Conservation (phyloP, 345 rosid genomes). For the Hibiscus trionum region DNA sequence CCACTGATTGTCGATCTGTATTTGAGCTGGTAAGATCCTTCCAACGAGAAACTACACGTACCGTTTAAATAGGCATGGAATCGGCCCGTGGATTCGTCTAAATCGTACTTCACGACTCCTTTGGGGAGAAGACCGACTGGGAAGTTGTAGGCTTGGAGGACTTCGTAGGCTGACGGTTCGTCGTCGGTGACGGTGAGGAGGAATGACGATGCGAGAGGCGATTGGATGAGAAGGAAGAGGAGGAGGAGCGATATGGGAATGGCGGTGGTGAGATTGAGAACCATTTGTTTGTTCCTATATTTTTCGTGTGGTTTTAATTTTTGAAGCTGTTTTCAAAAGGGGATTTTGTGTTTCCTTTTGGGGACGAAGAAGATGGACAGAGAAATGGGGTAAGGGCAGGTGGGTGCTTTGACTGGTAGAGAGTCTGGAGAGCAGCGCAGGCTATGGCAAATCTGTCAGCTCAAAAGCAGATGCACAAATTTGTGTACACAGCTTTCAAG, state of each 20-base stretch:
- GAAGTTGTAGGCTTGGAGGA: slow-evolving; percentile 58
- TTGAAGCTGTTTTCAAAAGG: too few relatives aligned
- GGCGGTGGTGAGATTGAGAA: slow-evolving; percentile 13
- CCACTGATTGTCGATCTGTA: slow-evolving; percentile 77
- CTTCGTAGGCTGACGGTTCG: slow-evolving; percentile 48
- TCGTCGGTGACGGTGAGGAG: slow-evolving; percentile 15
- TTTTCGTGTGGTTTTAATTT: too few relatives aligned
- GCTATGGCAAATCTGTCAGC: too few relatives aligned
- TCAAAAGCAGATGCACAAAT: too few relatives aligned
- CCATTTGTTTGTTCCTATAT: background rate
- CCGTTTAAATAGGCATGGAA: slow-evolving; percentile 54
- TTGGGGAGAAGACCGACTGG: slow-evolving; percentile 77
- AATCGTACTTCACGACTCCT: slow-evolving; percentile 54
- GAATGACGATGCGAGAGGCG: slow-evolving; percentile 17
- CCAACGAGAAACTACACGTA: slow-evolving; percentile 74
- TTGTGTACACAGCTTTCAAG: too few relatives aligned
- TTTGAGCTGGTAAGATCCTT: slow-evolving; percentile 75
- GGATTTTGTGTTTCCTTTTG: too few relatives aligned
- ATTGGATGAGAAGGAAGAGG: slow-evolving; percentile 16
- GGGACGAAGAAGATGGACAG: too few relatives aligned
- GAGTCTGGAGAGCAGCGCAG: too few relatives aligned
- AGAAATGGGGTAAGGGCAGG: too few relatives aligned
- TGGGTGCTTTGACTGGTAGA: too few relatives aligned
- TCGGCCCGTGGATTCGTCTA: slow-evolving; percentile 51
- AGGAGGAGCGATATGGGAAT: background rate